Percentiles rank a stretch among this genome's conserved stretches.
These are phyloP conservation scores for Fraxinus nigra DNA, from an alignment of 305 asterid genomes.

Conservation along the genomic window DNA sequence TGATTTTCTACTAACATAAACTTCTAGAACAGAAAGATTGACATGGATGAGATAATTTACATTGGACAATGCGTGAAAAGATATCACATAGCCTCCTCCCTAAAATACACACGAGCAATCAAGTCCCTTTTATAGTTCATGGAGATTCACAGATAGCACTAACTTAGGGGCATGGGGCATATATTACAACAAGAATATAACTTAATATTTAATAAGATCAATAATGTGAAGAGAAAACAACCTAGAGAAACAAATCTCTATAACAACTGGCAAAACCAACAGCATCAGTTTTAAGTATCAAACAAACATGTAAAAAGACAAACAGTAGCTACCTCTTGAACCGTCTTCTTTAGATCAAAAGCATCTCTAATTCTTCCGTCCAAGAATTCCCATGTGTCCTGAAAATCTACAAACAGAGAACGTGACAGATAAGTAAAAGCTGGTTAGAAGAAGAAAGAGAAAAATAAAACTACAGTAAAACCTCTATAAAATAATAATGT, in stretches of 20 bases:
- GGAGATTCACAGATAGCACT: not conserved
- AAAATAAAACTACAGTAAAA: not conserved
- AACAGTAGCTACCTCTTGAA: conserved; percentile 68
- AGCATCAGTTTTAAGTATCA: not conserved
- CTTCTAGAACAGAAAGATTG: not conserved
- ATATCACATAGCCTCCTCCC: not conserved
- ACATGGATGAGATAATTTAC: not conserved
- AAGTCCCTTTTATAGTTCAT: not conserved
- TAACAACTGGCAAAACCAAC: conserved; percentile 1
- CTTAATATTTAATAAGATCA: not conserved
- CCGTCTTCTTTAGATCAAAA: conserved; percentile 71
- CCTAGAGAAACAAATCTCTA: not conserved
- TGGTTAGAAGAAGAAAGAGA: conserved; percentile 5
- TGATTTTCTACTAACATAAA: not conserved
- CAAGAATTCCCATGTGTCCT: conserved; percentile 85
- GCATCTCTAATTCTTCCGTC: conserved; percentile 75
- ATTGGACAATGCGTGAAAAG: not conserved
- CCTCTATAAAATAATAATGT: not conserved
- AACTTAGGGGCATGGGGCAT: not conserved
- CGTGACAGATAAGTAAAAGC: conserved; percentile 4
- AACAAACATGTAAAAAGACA: conserved; percentile 1
- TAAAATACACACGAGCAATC: not conserved
- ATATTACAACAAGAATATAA: not conserved
- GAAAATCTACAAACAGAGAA: conserved; percentile 51
- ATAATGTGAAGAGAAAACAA: not conserved